Conservation (phyloP, 192 early-diverging fungal species). For the Coemansia sp. region DNA sequence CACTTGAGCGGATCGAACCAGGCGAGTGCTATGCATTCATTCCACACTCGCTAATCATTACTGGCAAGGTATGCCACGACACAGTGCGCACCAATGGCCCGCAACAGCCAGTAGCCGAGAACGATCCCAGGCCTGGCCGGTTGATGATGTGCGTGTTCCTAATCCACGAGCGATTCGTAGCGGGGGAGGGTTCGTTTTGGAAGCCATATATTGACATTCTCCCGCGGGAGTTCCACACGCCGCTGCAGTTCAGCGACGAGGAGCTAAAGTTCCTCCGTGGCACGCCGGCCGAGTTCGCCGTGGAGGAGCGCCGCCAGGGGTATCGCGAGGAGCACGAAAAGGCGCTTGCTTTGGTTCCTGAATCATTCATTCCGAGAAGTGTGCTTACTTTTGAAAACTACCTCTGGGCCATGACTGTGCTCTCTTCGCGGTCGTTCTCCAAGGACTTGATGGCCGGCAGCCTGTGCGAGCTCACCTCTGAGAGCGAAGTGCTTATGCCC, state of each 20-base stretch:
- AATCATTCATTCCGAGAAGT: constrained; percentile 4
- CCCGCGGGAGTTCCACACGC: constrained; percentile 56
- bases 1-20: constrained; percentile 29
- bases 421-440: constrained; percentile 62
- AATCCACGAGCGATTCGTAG: constrained; percentile 47
- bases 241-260: constrained; percentile 52
- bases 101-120: background rate
- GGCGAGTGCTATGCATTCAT: constrained; percentile 55
- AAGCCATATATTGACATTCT: constrained; percentile 62
- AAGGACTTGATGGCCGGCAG: constrained; percentile 54
- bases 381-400: constrained; percentile 55
- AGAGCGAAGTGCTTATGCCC: constrained; percentile 56
- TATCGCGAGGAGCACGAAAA: constrained; percentile 35
- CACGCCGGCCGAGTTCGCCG: constrained; percentile 57
- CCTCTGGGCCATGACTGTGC: constrained; percentile 58
- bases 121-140: constrained; percentile 5
- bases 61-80: constrained; percentile 43
- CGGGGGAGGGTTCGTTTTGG: constrained; percentile 51
- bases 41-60: constrained; percentile 56
- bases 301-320: constrained; percentile 37
- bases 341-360: constrained; percentile 14
- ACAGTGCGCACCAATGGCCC: constrained; percentile 15
- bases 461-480: constrained; percentile 6
- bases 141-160: constrained; percentile 56
- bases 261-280: constrained; percentile 54